Conservation (phyloP, 306 rosid species). For the Malus asiatica region DNA sequence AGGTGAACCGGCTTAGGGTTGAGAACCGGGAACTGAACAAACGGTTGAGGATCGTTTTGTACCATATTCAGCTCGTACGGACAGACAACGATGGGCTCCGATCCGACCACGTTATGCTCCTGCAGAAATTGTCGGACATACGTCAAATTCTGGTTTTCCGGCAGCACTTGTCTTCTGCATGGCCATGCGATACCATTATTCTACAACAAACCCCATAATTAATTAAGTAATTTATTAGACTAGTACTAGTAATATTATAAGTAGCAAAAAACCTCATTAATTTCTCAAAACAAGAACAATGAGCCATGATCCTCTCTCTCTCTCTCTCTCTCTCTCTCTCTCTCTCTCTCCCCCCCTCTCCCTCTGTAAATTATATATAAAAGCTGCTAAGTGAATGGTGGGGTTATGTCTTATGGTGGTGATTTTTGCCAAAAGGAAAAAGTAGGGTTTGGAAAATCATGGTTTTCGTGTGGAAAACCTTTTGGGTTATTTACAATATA, state of each 20-base stretch:
- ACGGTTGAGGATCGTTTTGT: conserved; percentile 36
- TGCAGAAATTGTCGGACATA: conserved; percentile 38
- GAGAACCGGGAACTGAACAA: conserved; percentile 65
- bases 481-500: conserved; percentile 8
- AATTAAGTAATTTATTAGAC: conserved; percentile 21
- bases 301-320: conserved; percentile 1
- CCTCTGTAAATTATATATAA: conserved; percentile 12
- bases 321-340: not conserved
- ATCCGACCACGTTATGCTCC: conserved; percentile 44
- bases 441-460: conserved; percentile 37
- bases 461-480: conserved; percentile 26
- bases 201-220: conserved; percentile 35
- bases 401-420: conserved; percentile 24
- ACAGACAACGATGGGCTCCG: conserved; percentile 55
- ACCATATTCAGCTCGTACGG: conserved; percentile 31
- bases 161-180: conserved; percentile 37
- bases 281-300: conserved; percentile 14
- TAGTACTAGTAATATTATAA: not conserved
- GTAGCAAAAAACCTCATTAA: conserved; percentile 10
- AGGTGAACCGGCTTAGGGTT: conserved; percentile 49
- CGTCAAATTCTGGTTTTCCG: conserved; percentile 47
- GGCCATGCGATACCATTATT: conserved; percentile 49
- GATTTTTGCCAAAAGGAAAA: not conserved
- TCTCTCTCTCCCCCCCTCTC: not conserved
- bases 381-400: conserved; percentile 29